Percentiles rank a stretch among this genome's conserved stretches.
These are phyloP conservation scores for Nakazawaea holstii DNA, from an alignment of 805 yeast genomes.

Conservation along the genomic window DNA sequence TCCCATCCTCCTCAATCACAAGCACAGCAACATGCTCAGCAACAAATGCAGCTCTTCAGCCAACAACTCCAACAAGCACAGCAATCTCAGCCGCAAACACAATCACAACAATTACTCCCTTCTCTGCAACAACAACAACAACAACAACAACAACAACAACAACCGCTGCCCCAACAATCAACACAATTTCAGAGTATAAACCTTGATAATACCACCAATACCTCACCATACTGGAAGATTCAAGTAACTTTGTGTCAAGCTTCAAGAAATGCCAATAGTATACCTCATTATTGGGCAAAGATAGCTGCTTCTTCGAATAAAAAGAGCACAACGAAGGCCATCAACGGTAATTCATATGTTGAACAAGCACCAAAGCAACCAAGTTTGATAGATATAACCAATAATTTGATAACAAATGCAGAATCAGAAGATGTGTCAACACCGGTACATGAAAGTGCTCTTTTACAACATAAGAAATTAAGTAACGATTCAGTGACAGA, in stretches of 20 bases:
- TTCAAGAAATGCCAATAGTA: slow-evolving; percentile 53
- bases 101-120: slow-evolving; percentile 24
- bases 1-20: slow-evolving; percentile 26
- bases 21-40: slow-evolving; percentile 19
- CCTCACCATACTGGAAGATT: slow-evolving; percentile 66
- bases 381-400: slow-evolving; percentile 35
- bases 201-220: slow-evolving; percentile 29
- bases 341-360: slow-evolving; percentile 4
- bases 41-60: slow-evolving; percentile 19
- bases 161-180: slow-evolving; percentile 19
- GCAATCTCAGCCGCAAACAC: slow-evolving; percentile 15
- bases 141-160: slow-evolving; percentile 14
- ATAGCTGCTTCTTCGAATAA: slow-evolving; percentile 57
- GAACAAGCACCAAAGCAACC: slow-evolving; percentile 14
- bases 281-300: slow-evolving; percentile 80
- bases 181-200: slow-evolving; percentile 22
- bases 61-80: slow-evolving; percentile 20
- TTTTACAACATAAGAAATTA: slow-evolving; percentile 31
- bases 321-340: slow-evolving; percentile 4
- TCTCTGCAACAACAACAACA: slow-evolving; percentile 14
- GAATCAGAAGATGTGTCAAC: slow-evolving; percentile 19
- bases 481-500: slow-evolving; percentile 36
- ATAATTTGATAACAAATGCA: slow-evolving; percentile 26
- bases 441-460: slow-evolving; percentile 18
- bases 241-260: slow-evolving; percentile 68